These are phyloP conservation scores for Priceomyces castillae DNA, from an alignment of 805 yeast species.

Conservation along the genomic window DNA sequence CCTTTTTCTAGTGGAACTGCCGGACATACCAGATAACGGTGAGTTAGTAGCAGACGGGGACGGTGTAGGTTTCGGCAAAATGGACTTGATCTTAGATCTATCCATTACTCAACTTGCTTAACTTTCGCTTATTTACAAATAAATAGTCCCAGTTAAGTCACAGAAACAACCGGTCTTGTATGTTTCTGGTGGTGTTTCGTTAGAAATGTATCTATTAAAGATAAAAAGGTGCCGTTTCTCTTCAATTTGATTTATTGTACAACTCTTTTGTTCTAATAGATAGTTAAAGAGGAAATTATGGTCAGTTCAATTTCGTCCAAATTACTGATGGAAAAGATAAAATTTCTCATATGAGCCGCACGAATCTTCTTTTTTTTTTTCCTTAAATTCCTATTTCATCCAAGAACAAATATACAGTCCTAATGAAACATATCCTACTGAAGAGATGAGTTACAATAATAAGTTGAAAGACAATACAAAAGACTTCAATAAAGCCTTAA, in stretches of 20 bases:
- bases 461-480: too few species aligned
- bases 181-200: neutral
- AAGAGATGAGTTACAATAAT: too few species aligned
- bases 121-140: neutral
- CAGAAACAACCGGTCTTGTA: neutral
- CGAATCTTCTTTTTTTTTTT: neutral
- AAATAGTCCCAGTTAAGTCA: neutral
- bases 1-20: slow-evolving; percentile 4
- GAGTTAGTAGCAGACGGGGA: slow-evolving; percentile 8
- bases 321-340: slow-evolving; percentile 28
- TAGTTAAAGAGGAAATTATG: neutral
- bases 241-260: neutral
- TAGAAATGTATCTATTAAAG: neutral
- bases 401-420: too few species aligned
- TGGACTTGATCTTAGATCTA: slow-evolving; percentile 39
- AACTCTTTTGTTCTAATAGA: neutral
- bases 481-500: too few species aligned
- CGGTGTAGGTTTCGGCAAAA: slow-evolving; percentile 41
- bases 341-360: slow-evolving; percentile 15
- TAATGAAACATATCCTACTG: too few species aligned
- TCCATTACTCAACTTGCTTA: slow-evolving; percentile 23
- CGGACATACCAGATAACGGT: neutral
- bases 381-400: too few species aligned
- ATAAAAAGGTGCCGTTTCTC: neutral
- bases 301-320: neutral